Conservation (phyloP, 306 rosid species). For the Cucurbita pepo region DNA sequence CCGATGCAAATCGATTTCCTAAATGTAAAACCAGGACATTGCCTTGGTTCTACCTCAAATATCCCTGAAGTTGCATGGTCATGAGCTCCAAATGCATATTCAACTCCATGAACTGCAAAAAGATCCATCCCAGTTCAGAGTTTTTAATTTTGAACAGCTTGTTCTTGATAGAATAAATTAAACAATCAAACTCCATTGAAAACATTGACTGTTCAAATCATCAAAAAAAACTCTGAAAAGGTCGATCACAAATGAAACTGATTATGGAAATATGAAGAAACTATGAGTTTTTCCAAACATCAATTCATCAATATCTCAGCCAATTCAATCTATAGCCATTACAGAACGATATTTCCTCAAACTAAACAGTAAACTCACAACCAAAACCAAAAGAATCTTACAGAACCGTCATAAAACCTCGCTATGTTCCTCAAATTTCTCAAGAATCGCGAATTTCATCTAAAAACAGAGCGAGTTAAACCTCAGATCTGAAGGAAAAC, state of each 20-base stretch:
- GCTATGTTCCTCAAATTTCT: neutral
- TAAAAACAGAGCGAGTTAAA: neutral
- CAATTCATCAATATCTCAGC: neutral
- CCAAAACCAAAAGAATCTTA: neutral
- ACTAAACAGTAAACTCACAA: neutral
- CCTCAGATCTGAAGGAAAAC: constrained; percentile 17
- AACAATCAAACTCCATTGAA: neutral
- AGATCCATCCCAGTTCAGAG: neutral
- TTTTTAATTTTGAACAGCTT: neutral
- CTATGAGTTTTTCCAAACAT: neutral
- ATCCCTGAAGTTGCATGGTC: constrained; percentile 69
- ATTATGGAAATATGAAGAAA: neutral
- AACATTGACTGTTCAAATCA: neutral
- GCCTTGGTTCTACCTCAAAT: constrained; percentile 76
- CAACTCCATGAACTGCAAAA: constrained; percentile 61
- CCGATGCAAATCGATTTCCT: constrained; percentile 74
- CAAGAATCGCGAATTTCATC: neutral
- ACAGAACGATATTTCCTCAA: neutral
- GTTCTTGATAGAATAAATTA: neutral
- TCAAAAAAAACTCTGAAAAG: neutral
- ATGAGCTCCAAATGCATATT: constrained; percentile 95
- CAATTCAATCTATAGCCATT: neutral
- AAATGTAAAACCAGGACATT: constrained; percentile 88
- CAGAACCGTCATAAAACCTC: neutral
- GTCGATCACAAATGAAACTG: neutral